Evolutionary conservation across 495 filamentous ascomycete genomes (phyloP).

Genomic region (Penicillium ucsense): DNA sequence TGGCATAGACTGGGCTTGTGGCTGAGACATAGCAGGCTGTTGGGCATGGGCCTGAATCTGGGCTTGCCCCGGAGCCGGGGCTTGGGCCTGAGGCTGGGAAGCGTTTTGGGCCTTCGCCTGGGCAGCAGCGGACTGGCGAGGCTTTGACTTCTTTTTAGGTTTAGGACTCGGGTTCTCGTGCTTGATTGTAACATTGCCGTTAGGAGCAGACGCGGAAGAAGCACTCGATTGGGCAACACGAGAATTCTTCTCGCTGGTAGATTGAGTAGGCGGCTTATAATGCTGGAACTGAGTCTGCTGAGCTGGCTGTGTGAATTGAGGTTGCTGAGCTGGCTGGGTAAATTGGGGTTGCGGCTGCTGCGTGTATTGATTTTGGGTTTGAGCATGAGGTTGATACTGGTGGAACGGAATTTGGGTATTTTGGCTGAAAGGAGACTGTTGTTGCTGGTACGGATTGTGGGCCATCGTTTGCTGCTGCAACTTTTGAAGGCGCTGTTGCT

Average conservation of each 20-base stretch:
- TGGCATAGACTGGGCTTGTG: not conserved
- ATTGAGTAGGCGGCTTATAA: conserved; percentile 15
- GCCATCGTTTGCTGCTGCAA: conserved; percentile 18
- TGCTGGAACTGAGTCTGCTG: conserved; percentile 14
- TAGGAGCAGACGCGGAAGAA: not conserved
- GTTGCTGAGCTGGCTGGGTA: conserved; percentile 4
- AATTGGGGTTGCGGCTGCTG: conserved; percentile 5
- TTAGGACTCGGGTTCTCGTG: conserved; percentile 10
- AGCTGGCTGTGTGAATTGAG: conserved; percentile 6
- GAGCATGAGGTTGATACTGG: conserved; percentile 5
- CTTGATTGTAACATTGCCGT: conserved; percentile 2
- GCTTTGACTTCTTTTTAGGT: conserved; percentile 18
- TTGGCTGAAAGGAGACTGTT: conserved; percentile 7
- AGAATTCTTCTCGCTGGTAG: not conserved
- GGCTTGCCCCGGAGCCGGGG: not conserved
- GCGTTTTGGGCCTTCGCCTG: not conserved
- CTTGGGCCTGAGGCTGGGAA: not conserved
- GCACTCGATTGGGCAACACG: not conserved
- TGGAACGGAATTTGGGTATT: conserved; percentile 6
- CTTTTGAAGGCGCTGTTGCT: conserved; percentile 6
- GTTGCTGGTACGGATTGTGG: conserved; percentile 16
- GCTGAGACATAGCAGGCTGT: not conserved
- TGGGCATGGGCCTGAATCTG: conserved; percentile 3
- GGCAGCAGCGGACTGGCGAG: conserved; percentile 4
- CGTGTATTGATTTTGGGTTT: conserved; percentile 3